A percentile compares a stretch with the other conserved stretches of the same genome.
Conservation (phyloP, 2,329 filamentous ascomycete genomes). For the Sphaerulina musiva region DNA sequence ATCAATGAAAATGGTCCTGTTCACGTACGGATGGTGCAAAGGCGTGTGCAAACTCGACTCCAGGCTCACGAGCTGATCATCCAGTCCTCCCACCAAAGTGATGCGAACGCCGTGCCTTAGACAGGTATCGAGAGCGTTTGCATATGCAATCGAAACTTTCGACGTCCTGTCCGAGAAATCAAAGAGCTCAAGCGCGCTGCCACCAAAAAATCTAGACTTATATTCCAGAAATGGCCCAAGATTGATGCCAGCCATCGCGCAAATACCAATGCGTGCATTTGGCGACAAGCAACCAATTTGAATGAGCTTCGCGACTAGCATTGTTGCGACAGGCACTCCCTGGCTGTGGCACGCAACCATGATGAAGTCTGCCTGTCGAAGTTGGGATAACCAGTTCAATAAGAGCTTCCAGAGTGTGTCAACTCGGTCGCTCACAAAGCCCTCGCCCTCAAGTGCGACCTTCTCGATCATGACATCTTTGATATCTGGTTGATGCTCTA, state of each 20-base stretch:
- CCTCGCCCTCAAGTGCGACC: constrained; percentile 89
- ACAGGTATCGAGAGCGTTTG: constrained; percentile 64
- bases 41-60: constrained; percentile 88
- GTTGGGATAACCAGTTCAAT: constrained; percentile 88
- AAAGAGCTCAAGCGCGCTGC: constrained; percentile 88
- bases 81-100: constrained; percentile 87
- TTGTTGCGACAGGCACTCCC: constrained; percentile 86
- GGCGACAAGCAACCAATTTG: constrained; percentile 76
- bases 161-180: constrained; percentile 82
- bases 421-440: constrained; percentile 81
- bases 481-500: constrained; percentile 52
- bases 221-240: constrained; percentile 90
- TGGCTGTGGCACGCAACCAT: constrained; percentile 92
- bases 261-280: constrained; percentile 69
- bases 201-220: constrained; percentile 80
- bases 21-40: constrained; percentile 84
- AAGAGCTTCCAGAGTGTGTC: constrained; percentile 91
- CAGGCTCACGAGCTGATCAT: constrained; percentile 90
- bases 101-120: constrained; percentile 75
- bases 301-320: constrained; percentile 87
- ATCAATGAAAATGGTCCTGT: constrained; percentile 92
- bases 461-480: constrained; percentile 82
- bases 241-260: constrained; percentile 84
- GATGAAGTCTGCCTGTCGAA: constrained; percentile 80
- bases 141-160: constrained; percentile 73